Percentiles rank a stretch among this genome's conserved stretches.
Conservation (phyloP, 495 filamentous ascomycete genomes). For the Baudoinia panamericana region DNA sequence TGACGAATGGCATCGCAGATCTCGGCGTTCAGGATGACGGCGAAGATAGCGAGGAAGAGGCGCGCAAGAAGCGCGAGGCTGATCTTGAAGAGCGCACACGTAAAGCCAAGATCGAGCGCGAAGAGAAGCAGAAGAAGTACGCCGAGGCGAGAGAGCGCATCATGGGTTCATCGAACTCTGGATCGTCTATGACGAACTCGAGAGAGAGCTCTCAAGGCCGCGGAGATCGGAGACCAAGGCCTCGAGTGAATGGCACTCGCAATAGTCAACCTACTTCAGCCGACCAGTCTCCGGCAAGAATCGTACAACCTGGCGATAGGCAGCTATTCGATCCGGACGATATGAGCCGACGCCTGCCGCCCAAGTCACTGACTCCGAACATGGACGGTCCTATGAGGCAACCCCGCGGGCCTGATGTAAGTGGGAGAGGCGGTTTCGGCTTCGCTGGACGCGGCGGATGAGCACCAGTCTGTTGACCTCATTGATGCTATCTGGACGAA, state of each 20-base stretch:
- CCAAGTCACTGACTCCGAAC: constrained; percentile 24
- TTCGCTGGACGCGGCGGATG: constrained; percentile 8
- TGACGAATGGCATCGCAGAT: constrained; percentile 41
- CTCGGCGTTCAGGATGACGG: constrained; percentile 42
- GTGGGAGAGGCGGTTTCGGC: constrained; percentile 3
- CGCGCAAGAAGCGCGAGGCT: constrained; percentile 38
- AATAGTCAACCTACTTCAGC: constrained; percentile 40
- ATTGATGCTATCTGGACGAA: too few species aligned
- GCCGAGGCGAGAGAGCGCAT: constrained; percentile 71
- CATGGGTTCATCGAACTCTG: constrained; percentile 51
- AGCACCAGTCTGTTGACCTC: background rate
- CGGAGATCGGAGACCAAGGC: constrained; percentile 14
- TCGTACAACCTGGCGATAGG: constrained; percentile 21
- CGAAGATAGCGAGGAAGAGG: constrained; percentile 56
- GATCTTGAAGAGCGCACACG: constrained; percentile 59
- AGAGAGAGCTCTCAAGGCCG: constrained; percentile 39
- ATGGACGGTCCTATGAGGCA: constrained; percentile 3
- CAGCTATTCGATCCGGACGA: constrained; percentile 62
- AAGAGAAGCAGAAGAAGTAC: constrained; percentile 81
- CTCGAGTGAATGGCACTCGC: constrained; percentile 22
- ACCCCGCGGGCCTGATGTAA: constrained; percentile 5
- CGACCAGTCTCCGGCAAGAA: constrained; percentile 31
- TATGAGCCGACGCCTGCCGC: constrained; percentile 37
- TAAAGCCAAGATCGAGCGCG: constrained; percentile 59
- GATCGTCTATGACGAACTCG: constrained; percentile 42